phyloP scores from a whole-genome alignment of 176 grass and related monocot genomes.

The Cenchrus fungigraminus region DNA sequence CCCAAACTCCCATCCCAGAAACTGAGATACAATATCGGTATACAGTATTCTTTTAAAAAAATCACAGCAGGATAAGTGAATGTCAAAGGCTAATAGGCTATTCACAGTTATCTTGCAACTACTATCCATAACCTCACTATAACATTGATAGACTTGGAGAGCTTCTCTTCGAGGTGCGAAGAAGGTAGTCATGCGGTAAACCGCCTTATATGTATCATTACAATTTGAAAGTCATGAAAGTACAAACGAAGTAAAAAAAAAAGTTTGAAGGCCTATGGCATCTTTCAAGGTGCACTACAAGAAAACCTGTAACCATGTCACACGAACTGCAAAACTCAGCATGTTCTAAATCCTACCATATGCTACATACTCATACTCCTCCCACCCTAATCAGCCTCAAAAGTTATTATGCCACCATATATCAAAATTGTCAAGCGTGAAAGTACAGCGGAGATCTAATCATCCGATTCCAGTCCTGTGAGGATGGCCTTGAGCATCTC shows the following conservation, averaged over 20 bases:
- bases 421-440: conserved; percentile 45
- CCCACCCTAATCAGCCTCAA: conserved; percentile 48
- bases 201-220: conserved; percentile 45
- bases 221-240: conserved; percentile 37
- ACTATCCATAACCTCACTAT: conserved; percentile 4
- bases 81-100: conserved; percentile 5
- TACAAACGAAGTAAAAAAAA: conserved; percentile 33
- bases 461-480: conserved; percentile 41
- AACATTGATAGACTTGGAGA: conserved; percentile 13
- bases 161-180: conserved; percentile 5
- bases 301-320: conserved; percentile 43
- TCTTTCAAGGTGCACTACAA: conserved; percentile 34
- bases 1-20: not conserved
- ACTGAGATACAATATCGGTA: conserved; percentile 9
- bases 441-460: conserved; percentile 43
- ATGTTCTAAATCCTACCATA: conserved; percentile 52
- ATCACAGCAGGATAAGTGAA: conserved; percentile 14
- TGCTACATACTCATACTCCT: conserved; percentile 62
- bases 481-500: conserved; percentile 77
- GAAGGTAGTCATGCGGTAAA: conserved; percentile 14
- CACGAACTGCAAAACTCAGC: conserved; percentile 64
- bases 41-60: not conserved
- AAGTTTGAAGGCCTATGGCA: conserved; percentile 39
- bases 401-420: conserved; percentile 47
- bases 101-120: conserved; percentile 4